Percentiles rank a stretch among this genome's conserved stretches.
Conservation (phyloP, 345 rosid genomes). For the Eucalyptus leucophloia region DNA sequence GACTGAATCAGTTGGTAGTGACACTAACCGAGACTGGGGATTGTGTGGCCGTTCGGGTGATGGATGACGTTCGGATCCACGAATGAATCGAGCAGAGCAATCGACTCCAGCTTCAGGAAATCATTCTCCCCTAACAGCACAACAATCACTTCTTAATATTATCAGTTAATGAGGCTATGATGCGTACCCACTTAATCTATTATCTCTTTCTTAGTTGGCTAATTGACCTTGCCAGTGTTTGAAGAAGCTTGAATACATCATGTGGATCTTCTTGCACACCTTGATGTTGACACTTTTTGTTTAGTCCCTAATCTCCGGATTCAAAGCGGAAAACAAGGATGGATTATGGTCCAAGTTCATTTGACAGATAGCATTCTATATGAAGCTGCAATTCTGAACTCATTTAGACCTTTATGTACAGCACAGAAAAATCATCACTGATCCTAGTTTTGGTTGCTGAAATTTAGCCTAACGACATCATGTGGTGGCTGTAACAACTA, state of each 20-base stretch:
- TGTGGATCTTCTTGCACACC: not conserved
- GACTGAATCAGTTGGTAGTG: not conserved
- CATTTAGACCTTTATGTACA: not conserved
- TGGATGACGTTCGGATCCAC: constrained; percentile 45
- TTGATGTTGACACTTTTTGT: not conserved
- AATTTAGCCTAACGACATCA: not conserved
- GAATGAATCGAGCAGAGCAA: constrained; percentile 20
- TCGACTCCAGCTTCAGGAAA: constrained; percentile 21
- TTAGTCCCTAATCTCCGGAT: not conserved
- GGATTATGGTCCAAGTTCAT: not conserved
- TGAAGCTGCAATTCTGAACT: not conserved
- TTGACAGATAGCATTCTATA: not conserved
- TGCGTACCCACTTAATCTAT: not conserved
- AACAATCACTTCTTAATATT: not conserved
- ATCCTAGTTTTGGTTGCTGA: not conserved
- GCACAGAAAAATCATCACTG: not conserved
- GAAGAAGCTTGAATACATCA: not conserved
- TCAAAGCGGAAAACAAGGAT: not conserved
- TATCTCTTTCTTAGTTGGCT: not conserved
- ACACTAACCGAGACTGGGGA: constrained; percentile 39
- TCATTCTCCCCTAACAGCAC: constrained; percentile 29
- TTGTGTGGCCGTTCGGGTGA: constrained; percentile 29
- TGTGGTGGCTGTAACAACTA: not conserved
- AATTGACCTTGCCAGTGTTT: not conserved
- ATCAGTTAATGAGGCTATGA: not conserved